A percentile compares a stretch with the other conserved stretches of the same genome.
Conservation (phyloP, 2,329 filamentous ascomycete genomes). For the Samsoniella hepiali region DNA sequence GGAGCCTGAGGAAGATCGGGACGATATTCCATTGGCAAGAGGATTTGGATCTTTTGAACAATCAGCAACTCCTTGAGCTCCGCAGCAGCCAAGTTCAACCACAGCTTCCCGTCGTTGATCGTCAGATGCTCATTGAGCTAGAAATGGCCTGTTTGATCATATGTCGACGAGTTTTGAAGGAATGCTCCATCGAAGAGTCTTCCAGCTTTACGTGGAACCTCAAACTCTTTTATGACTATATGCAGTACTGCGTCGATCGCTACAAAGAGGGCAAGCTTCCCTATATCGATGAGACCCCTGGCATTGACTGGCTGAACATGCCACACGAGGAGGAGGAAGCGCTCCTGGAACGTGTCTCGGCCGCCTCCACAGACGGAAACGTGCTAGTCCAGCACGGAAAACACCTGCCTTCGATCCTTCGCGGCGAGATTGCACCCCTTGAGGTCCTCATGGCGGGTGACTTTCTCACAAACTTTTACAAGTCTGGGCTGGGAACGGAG, state of each 20-base stretch:
- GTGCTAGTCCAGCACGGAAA: neutral
- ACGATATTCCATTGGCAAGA: neutral
- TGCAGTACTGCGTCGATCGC: neutral
- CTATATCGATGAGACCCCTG: neutral
- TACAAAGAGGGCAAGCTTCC: neutral
- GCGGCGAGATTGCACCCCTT: neutral
- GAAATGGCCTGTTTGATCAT: neutral
- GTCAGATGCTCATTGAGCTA: neutral
- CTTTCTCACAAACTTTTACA: neutral
- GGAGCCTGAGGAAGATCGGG: neutral
- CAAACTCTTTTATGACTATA: neutral
- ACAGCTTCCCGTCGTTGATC: neutral
- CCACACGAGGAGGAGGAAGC: neutral
- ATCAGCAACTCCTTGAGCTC: neutral
- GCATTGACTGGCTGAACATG: neutral
- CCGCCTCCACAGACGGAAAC: neutral
- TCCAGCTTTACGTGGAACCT: neutral
- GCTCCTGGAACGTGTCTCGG: neutral
- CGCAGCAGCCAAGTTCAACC: neutral
- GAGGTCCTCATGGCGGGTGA: neutral
- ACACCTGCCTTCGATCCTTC: neutral
- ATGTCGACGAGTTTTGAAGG: neutral
- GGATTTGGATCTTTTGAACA: neutral
- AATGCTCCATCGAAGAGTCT: neutral
- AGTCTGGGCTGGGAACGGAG: neutral